Conservation (phyloP, 2,329 filamentous ascomycete genomes). For the Penicillium freii region DNA sequence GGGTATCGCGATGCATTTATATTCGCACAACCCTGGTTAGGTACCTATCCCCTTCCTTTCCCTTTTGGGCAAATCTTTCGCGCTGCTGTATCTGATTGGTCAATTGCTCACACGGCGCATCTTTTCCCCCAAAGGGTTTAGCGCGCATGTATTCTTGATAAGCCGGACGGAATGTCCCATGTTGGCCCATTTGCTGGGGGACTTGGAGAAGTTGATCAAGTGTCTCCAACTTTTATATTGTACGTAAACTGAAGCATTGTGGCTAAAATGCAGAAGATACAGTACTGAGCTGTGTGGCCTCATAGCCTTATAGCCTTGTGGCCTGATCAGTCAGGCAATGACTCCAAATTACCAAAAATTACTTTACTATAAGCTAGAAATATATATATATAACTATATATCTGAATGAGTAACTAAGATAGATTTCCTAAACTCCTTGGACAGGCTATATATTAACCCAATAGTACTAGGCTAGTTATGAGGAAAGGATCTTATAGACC, state of each 20-base stretch:
- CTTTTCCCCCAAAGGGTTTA: slow-evolving; percentile 18
- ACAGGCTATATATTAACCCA: too few relatives aligned
- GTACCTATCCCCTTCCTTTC: background rate
- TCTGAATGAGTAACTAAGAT: too few relatives aligned
- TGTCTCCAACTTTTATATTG: background rate
- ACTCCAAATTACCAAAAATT: too few relatives aligned
- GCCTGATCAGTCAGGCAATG: background rate
- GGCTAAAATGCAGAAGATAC: background rate
- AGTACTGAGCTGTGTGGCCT: background rate
- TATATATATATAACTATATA: too few relatives aligned
- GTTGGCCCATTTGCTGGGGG: background rate
- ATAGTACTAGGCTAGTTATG: too few relatives aligned
- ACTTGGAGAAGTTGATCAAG: background rate
- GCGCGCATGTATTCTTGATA: background rate
- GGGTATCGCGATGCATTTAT: slow-evolving; percentile 12
- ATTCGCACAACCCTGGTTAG: background rate
- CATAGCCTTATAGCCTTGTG: background rate
- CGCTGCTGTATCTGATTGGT: slow-evolving; percentile 14
- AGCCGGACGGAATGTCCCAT: background rate
- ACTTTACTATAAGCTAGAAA: too few relatives aligned
- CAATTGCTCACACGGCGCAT: slow-evolving; percentile 14
- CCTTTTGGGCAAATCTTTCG: slow-evolving; percentile 21
- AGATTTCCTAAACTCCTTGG: too few relatives aligned
- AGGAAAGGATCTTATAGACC: too few relatives aligned
- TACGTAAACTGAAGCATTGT: background rate